A percentile compares a stretch with the other conserved stretches of the same genome.
Evolutionary conservation across 176 grass and related monocot species (phyloP).

Genomic region (Olyra latifolia): DNA sequence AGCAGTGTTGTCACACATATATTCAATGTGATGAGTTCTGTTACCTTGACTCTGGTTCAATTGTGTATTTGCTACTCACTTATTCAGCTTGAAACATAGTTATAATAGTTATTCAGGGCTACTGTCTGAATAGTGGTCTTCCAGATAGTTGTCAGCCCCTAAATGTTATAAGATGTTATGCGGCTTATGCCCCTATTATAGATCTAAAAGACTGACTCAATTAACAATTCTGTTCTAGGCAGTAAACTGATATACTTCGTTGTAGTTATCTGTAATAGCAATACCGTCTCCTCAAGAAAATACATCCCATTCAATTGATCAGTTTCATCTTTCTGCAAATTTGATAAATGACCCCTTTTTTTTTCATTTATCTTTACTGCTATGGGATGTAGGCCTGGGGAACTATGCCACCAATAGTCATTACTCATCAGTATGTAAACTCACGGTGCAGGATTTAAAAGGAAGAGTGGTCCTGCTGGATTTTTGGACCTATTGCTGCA

Average conservation of each 20-base stretch:
- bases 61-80: neutral
- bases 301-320: neutral
- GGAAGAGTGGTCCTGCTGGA: constrained; percentile 85
- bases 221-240: neutral
- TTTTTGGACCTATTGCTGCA: constrained; percentile 99
- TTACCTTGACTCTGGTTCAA: neutral
- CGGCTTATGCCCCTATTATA: neutral
- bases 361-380: constrained; percentile 5
- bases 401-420: constrained; percentile 1
- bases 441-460: constrained; percentile 77
- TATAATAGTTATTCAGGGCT: neutral
- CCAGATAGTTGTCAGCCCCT: neutral
- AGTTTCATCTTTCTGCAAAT: neutral
- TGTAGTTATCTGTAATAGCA: constrained; percentile 13
- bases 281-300: constrained; percentile 15
- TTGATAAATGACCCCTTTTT: neutral
- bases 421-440: neutral
- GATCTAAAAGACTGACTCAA: neutral
- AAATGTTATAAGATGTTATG: neutral
- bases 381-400: constrained; percentile 8
- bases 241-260: neutral
- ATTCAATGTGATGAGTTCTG: neutral
- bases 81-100: neutral
- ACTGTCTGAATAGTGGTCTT: neutral
- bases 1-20: neutral